Percentiles rank a stretch among this genome's conserved stretches.
phyloP scores from a whole-genome alignment of 306 rosid genomes.

The Calophaca sinica region DNA sequence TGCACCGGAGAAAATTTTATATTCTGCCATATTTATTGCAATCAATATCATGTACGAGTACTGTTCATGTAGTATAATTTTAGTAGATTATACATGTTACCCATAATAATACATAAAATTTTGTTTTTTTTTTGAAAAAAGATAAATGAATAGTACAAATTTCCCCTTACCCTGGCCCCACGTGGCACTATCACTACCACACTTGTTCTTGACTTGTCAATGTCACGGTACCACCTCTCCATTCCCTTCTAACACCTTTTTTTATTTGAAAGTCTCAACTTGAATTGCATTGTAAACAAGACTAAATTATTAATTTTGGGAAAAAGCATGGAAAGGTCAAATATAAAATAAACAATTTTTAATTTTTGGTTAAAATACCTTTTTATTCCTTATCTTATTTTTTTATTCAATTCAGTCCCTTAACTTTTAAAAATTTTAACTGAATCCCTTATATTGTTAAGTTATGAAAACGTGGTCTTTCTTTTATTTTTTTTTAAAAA shows the following conservation, averaged over 20 bases:
- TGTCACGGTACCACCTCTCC: conserved; percentile 42
- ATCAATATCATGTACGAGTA: background rate
- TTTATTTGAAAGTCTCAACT: no score
- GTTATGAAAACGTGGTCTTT: no score
- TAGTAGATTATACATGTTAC: background rate
- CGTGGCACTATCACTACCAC: conserved; percentile 37
- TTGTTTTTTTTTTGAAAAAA: background rate
- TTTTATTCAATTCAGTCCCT: no score
- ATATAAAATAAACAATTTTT: no score
- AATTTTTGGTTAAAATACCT: no score
- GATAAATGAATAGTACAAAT: conserved; percentile 19
- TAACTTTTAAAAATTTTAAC: no score
- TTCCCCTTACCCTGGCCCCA: conserved; percentile 28
- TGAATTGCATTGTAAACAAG: no score
- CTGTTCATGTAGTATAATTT: background rate
- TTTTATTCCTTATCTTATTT: no score
- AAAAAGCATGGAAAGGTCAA: no score
- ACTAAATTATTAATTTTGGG: no score
- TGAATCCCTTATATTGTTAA: no score
- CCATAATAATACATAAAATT: conserved; percentile 6
- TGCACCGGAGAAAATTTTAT: background rate
- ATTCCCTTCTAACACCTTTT: background rate
- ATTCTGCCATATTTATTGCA: background rate
- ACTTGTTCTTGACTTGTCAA: conserved; percentile 39
- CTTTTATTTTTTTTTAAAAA: no score